These are phyloP conservation scores for Tephrocybe sp. DNA, from an alignment of 768 basidiomycete species.

Conservation along the genomic window DNA sequence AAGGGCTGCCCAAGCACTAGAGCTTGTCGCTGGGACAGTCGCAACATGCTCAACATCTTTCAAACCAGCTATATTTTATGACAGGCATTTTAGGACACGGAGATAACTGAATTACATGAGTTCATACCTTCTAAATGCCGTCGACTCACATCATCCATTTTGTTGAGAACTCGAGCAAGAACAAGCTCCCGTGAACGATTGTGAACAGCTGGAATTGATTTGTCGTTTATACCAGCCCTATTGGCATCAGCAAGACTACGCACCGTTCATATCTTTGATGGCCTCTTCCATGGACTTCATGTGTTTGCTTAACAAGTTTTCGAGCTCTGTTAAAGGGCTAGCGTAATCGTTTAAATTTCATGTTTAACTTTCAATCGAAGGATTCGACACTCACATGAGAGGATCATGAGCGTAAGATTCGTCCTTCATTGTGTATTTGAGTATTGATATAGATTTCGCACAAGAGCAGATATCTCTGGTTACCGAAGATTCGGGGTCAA, in stretches of 20 bases:
- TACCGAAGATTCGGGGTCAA: too few relatives aligned
- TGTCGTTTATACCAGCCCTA: not conserved
- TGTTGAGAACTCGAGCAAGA: not conserved
- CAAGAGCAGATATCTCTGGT: too few relatives aligned
- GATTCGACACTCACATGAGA: too few relatives aligned
- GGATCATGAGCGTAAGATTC: too few relatives aligned
- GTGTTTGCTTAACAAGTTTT: not conserved
- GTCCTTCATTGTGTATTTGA: too few relatives aligned
- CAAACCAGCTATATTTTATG: not conserved
- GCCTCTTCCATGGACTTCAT: not conserved
- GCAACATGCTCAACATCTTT: not conserved
- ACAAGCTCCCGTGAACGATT: not conserved
- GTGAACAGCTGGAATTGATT: not conserved
- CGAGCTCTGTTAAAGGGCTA: not conserved
- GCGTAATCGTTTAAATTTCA: too few relatives aligned
- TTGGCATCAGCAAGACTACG: not conserved
- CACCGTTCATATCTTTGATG: not conserved
- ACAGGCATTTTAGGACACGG: not conserved
- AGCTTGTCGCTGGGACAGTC: constrained; percentile 10
- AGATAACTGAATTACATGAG: not conserved
- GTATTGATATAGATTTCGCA: too few relatives aligned
- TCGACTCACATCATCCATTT: not conserved
- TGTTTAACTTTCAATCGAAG: too few relatives aligned
- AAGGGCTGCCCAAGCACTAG: constrained; percentile 16
- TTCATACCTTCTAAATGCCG: not conserved